Conservation (phyloP, 2,329 filamentous ascomycete genomes). For the Madurella fahalii region DNA sequence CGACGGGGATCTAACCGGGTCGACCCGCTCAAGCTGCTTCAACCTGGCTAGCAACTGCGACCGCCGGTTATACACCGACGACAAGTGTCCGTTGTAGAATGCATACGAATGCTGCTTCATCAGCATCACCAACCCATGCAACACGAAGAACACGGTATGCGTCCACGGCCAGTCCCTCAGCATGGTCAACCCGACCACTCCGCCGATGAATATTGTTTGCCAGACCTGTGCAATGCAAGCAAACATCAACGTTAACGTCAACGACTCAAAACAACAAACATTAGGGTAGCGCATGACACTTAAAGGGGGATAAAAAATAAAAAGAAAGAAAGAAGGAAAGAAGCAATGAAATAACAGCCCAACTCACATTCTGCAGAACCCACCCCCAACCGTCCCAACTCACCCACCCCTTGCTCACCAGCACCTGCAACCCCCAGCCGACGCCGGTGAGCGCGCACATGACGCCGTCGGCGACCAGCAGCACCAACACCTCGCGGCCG, state of each 20-base stretch:
- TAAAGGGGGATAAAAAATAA: neutral
- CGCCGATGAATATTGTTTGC: slow-evolving; percentile 61
- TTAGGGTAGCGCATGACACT: too few relatives aligned
- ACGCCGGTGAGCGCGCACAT: slow-evolving; percentile 65
- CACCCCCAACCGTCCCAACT: slow-evolving; percentile 67
- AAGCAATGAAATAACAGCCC: neutral
- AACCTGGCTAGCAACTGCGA: slow-evolving; percentile 44
- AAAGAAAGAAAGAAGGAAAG: neutral
- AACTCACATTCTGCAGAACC: slow-evolving; percentile 64
- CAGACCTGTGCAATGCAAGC: slow-evolving; percentile 46
- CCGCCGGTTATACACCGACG: slow-evolving; percentile 52
- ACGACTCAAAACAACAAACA: neutral
- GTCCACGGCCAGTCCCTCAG: slow-evolving; percentile 78
- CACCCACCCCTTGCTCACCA: slow-evolving; percentile 52
- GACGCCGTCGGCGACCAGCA: slow-evolving; percentile 61
- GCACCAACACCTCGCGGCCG: slow-evolving; percentile 46
- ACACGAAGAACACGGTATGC: slow-evolving; percentile 71
- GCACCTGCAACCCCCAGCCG: slow-evolving; percentile 61
- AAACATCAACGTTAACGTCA: neutral
- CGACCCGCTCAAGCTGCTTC: slow-evolving; percentile 53
- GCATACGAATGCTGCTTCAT: slow-evolving; percentile 83
- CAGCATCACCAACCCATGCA: slow-evolving; percentile 70
- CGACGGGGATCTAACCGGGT: slow-evolving; percentile 43
- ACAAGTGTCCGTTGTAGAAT: slow-evolving; percentile 74
- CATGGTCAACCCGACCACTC: slow-evolving; percentile 61